Evolutionary conservation across 73 alveolate species (phyloP), one percentile per base, ranked within the genome.

Genomic region (Blepharisma stoltei): DNA sequence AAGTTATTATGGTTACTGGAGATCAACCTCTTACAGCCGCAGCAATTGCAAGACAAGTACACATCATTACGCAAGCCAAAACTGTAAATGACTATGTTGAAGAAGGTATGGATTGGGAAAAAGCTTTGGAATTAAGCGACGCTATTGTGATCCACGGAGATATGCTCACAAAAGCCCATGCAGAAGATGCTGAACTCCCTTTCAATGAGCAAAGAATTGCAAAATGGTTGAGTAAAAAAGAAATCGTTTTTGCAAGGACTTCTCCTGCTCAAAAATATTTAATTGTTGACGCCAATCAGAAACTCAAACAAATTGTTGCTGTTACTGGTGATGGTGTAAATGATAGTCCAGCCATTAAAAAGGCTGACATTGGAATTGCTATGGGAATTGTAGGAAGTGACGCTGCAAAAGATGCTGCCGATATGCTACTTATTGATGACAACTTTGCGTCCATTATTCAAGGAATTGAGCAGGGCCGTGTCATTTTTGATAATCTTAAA

Each of bases 341-440:
- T 82, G 89, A 78, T 54, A 32, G 85, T 9, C 93, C 97, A 11
- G 97, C 97, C 14, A 69, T 92, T 54, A 83, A 84, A 54, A 78
- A 81, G 53, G 96, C 97, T 23, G 94, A 91, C 70, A 85, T 92
- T 78, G 98, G 96, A 27, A 77, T 92, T 55, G 88, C 96, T 21
- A 92, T 92, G 96, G 96, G 94, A 38, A 90, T 90, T 54, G 92
- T 90, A 71, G 99, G 99, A 44, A 89, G 99, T 54, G 99, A 97
- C 88, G 99, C 96, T 32, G 99, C 99, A 8, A 96, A 96, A 87
- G 98, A 95, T 84, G 99, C 99, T n/a, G 99, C 99, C 6, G 99
- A 96, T 84, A 95, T 97, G 95, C 65, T 93, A 65, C 88, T 97
- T 37, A 85, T 96, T 67, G 98, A 94, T 84, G 99, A 97, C 86